Base-by-base conservation (phyloP, 768 basidiomycete genomes). In the Rhodotorula paludigena region DNA sequence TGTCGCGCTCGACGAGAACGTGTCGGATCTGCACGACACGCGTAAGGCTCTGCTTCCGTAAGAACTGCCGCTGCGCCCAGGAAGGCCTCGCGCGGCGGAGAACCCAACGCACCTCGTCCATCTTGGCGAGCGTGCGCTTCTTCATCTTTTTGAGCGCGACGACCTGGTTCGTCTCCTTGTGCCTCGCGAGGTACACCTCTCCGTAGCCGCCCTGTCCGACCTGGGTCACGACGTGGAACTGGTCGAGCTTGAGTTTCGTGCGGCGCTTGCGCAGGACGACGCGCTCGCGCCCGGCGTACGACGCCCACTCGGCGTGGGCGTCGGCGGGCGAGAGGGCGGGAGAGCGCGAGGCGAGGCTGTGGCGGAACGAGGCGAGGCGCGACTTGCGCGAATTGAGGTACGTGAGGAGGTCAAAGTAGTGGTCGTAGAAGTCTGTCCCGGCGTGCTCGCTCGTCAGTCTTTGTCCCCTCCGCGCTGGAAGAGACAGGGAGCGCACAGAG, bases 121-220 rank as follows among this genome's bases (percentile, higher is more conserved):
- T 97, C 82, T 99, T 99, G 76, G 87, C 88, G 49, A 99, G 75
- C 0, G 92, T 97, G 32, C 87, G 84, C 79, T 99, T 99, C 74
- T 82, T 84, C 96, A 99, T 94, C 81, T 90, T 94, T 83, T 99
- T 98, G 61, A 98, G 80, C 12, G 96, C 96, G 71, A 94, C 97
- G 16, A 99, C 89, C 77, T 98, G 91, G 35, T 92, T 90, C 2
- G 93, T 89, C 74, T 99, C 96, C 73, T 87, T 88, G 78, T 97
- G 96, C 48, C 94, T 82, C 16, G 96, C 96, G 58, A 99, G 83
- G 76, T 89, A 99, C 33, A 99, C 96, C 72, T 97, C 94, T 10
- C 96, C 96, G 79, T 98, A 99, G 5, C 96, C 96, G 20, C 96
- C 96, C 80, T 99, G 96, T 2, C 96, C 96, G 55, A 99, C 92